Evolutionary conservation across 495 filamentous ascomycete species (phyloP).

Genomic region (Talaromyces borbonicus): DNA sequence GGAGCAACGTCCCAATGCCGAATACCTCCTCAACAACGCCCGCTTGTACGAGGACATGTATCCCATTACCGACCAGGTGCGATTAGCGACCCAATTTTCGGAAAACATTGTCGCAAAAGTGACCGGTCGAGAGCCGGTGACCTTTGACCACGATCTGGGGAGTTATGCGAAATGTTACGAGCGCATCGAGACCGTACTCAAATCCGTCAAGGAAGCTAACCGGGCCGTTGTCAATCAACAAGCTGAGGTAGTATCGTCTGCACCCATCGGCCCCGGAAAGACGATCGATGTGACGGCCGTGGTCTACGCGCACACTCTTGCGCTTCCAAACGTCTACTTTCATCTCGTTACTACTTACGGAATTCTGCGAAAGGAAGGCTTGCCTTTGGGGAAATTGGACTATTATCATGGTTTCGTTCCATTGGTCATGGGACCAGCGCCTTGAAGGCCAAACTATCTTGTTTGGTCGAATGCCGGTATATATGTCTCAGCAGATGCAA

Average conservation of each 20-base stretch:
- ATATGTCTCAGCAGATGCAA: no score
- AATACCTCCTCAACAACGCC: not conserved
- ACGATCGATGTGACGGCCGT: constrained; percentile 9
- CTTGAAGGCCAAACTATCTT: no score
- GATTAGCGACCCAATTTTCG: constrained; percentile 19
- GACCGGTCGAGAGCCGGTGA: constrained; percentile 12
- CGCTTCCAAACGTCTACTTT: constrained; percentile 49
- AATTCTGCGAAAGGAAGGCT: constrained; percentile 46
- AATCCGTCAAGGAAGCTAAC: constrained; percentile 22
- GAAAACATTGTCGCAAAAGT: constrained; percentile 20
- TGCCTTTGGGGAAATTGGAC: constrained; percentile 48
- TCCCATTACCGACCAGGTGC: constrained; percentile 35
- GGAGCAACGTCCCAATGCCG: constrained; percentile 10
- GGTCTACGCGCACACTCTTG: constrained; percentile 25
- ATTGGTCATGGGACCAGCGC: no score
- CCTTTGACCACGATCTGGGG: constrained; percentile 21
- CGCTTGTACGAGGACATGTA: constrained; percentile 7
- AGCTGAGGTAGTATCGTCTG: constrained; percentile 11
- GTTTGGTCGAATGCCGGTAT: not conserved
- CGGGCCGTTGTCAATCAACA: constrained; percentile 14
- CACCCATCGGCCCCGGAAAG: constrained; percentile 3
- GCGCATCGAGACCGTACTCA: constrained; percentile 28
- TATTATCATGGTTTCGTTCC: constrained; percentile 16
- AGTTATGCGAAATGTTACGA: constrained; percentile 30
- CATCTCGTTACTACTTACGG: constrained; percentile 45